phyloP scores from a whole-genome alignment of 73 alveolate genomes.

The Paramecium tetraurelia region DNA sequence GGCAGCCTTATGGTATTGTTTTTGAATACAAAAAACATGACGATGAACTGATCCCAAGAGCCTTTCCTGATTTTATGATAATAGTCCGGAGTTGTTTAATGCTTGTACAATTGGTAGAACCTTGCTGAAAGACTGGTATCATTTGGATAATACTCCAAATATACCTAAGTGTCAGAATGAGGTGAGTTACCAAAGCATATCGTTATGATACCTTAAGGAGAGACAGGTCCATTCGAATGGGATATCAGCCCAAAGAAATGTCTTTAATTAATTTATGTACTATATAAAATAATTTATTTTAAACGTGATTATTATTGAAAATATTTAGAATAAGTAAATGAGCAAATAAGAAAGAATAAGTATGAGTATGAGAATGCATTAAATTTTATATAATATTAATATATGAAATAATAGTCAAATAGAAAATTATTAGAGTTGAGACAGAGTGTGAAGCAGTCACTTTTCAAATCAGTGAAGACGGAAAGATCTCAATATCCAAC shows the following conservation, averaged over 20 bases:
- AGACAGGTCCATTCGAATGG: not conserved
- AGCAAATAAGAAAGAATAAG: not conserved
- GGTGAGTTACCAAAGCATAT: not conserved
- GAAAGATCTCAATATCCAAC: not conserved
- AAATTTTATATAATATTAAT: not conserved
- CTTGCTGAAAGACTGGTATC: constrained; percentile 6
- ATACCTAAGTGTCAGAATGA: not conserved
- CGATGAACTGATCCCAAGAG: not conserved
- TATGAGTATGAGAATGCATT: not conserved
- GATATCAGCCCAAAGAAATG: constrained; percentile 14
- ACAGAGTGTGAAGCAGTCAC: not conserved
- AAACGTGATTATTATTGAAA: not conserved
- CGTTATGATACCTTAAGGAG: not conserved
- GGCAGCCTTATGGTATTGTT: not conserved
- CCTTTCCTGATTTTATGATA: not conserved
- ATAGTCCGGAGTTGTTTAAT: not conserved
- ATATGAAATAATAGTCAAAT: not conserved
- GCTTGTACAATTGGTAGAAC: not conserved
- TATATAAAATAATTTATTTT: not conserved
- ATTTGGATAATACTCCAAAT: not conserved
- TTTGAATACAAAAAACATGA: not conserved
- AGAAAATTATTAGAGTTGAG: not conserved
- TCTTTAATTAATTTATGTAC: not conserved
- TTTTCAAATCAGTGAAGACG: not conserved
- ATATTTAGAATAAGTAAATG: not conserved